Evolutionary conservation across 2,329 filamentous ascomycete genomes (phyloP).

Genomic region (Rosellinia necatrix): DNA sequence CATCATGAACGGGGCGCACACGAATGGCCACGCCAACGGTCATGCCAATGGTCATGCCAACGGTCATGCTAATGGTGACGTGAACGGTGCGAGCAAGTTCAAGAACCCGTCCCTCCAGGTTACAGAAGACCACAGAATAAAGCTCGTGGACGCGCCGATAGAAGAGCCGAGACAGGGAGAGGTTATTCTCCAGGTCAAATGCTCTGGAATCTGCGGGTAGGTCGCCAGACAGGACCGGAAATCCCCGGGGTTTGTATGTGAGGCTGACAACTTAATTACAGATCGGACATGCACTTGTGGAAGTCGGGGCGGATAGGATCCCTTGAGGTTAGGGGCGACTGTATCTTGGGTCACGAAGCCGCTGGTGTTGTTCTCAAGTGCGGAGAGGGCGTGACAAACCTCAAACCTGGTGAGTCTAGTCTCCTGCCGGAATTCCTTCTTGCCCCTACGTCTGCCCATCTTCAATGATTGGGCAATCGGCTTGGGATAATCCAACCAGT

Average conservation of each 20-base stretch:
- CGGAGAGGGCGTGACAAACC: conserved; percentile 57
- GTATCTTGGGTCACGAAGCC: conserved; percentile 69
- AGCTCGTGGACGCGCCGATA: conserved; percentile 61
- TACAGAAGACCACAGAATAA: conserved; percentile 63
- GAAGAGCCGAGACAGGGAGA: conserved; percentile 58
- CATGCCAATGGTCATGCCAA: conserved; percentile 31
- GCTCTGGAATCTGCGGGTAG: conserved; percentile 67
- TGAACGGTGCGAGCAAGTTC: conserved; percentile 26
- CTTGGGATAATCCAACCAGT: background rate
- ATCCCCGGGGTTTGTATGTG: too few species aligned
- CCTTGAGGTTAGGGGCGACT: conserved; percentile 65
- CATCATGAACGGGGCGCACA: conserved; percentile 18
- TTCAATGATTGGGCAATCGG: background rate
- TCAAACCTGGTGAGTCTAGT: conserved; percentile 49
- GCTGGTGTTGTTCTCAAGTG: conserved; percentile 63
- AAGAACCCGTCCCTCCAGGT: conserved; percentile 62
- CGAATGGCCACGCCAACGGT: conserved; percentile 20
- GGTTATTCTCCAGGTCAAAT: conserved; percentile 64
- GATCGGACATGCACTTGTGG: conserved; percentile 73
- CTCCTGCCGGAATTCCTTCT: background rate
- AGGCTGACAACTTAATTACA: conserved; percentile 40
- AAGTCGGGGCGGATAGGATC: conserved; percentile 66
- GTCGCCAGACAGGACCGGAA: too few species aligned
- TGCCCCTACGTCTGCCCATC: background rate
- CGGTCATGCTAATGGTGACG: conserved; percentile 26